Percentiles rank a stretch among this genome's conserved stretches.
Evolutionary conservation across 495 filamentous ascomycete species (phyloP).

Genomic region (Podospora fimiseda): DNA sequence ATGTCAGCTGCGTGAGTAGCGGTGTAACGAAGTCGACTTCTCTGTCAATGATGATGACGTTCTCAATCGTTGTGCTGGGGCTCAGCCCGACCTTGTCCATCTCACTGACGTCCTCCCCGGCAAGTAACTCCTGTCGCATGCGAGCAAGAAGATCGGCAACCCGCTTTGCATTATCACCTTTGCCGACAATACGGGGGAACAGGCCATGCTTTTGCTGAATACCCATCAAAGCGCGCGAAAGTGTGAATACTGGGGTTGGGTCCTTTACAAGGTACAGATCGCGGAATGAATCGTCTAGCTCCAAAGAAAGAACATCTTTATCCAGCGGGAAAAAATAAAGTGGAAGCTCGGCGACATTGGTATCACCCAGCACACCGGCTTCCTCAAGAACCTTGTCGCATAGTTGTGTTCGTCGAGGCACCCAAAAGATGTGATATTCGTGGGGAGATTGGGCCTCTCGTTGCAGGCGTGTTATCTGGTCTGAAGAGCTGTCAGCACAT

Average conservation of each 20-base stretch:
- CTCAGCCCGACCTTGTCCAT: slow-evolving; percentile 60
- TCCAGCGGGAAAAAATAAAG: slow-evolving; percentile 88
- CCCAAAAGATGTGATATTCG: slow-evolving; percentile 92
- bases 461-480: slow-evolving; percentile 85
- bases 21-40: slow-evolving; percentile 89
- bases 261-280: slow-evolving; percentile 90
- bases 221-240: slow-evolving; percentile 90
- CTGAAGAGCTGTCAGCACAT: slow-evolving; percentile 47
- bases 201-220: slow-evolving; percentile 88
- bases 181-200: slow-evolving; percentile 91
- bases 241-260: slow-evolving; percentile 77
- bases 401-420: slow-evolving; percentile 83
- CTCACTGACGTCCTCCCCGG: slow-evolving; percentile 63
- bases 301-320: slow-evolving; percentile 83
- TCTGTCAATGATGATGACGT: slow-evolving; percentile 88
- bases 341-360: slow-evolving; percentile 77
- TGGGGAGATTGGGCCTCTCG: slow-evolving; percentile 79
- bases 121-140: slow-evolving; percentile 86
- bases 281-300: slow-evolving; percentile 77
- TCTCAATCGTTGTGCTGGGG: slow-evolving; percentile 85
- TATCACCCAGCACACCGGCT: slow-evolving; percentile 86
- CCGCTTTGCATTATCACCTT: slow-evolving; percentile 86
- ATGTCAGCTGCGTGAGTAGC: slow-evolving; percentile 90
- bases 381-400: slow-evolving; percentile 91
- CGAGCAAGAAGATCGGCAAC: slow-evolving; percentile 84